Conservation (phyloP, 306 rosid genomes). For the Notholithocarpus densiflorus region DNA sequence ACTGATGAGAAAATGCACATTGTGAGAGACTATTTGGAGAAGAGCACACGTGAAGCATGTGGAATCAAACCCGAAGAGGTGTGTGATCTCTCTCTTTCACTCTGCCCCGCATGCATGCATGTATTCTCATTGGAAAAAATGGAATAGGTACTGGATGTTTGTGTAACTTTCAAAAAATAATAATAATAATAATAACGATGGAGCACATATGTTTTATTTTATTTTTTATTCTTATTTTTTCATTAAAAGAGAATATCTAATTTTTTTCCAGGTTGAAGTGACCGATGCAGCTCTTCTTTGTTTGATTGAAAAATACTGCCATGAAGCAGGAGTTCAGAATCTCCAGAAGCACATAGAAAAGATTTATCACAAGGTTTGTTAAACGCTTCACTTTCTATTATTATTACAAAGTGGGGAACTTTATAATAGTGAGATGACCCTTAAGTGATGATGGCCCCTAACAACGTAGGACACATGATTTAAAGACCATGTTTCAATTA, state of each 20-base stretch:
- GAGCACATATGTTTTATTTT: no score
- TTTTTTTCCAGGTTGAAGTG: constrained; percentile 71
- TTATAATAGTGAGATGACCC: neutral
- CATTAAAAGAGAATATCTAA: constrained; percentile 6
- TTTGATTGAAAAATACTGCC: constrained; percentile 85
- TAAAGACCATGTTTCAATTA: neutral
- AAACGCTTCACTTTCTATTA: constrained; percentile 1
- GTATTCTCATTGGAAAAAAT: neutral
- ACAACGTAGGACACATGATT: neutral
- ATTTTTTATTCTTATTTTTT: neutral
- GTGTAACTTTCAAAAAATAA: no score
- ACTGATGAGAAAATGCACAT: constrained; percentile 98
- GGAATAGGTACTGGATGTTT: neutral
- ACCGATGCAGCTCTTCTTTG: constrained; percentile 87
- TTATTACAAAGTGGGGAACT: neutral
- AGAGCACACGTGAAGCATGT: constrained; percentile 87
- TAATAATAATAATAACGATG: neutral
- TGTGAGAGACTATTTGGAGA: constrained; percentile 96
- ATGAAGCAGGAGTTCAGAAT: constrained; percentile 95
- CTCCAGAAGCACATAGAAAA: constrained; percentile 98
- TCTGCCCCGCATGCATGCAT: constrained; percentile 13
- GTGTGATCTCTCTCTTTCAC: constrained; percentile 17
- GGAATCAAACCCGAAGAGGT: constrained; percentile 92
- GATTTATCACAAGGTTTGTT: constrained; percentile 87
- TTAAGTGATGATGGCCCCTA: neutral